Evolutionary conservation across 208 protist genomes (phyloP).

Genomic region (Trypanosoma melophagium): DNA sequence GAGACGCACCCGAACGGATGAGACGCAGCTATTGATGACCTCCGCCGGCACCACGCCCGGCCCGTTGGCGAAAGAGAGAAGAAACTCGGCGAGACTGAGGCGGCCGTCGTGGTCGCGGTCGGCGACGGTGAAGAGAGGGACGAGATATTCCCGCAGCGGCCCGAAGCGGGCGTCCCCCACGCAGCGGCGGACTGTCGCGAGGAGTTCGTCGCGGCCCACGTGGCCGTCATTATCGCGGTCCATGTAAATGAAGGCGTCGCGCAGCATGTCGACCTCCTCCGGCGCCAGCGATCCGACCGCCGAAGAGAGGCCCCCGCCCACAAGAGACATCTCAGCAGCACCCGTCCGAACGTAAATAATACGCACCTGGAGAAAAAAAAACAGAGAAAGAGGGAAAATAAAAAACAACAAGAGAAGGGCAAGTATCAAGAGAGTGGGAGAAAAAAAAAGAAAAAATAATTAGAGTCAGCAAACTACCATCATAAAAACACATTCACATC

Average conservation of each 20-base stretch:
- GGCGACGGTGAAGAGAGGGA: conserved; percentile 68
- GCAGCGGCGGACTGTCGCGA: conserved; percentile 39
- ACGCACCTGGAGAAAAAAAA: not conserved
- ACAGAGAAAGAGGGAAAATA: not conserved
- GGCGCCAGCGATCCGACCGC: conserved; percentile 50
- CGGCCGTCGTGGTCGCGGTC: conserved; percentile 69
- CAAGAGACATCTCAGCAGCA: conserved; percentile 12
- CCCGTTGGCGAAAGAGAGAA: conserved; percentile 71
- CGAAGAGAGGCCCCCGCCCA: conserved; percentile 25
- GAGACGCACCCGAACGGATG: conserved; percentile 69
- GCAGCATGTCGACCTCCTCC: conserved; percentile 88
- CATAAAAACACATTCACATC: conserved; percentile 3
- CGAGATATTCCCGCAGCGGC: conserved; percentile 58
- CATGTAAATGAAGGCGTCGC: conserved; percentile 88
- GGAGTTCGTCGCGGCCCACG: conserved; percentile 53
- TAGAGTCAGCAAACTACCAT: not conserved
- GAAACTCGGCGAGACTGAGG: conserved; percentile 75
- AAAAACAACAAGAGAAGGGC: not conserved
- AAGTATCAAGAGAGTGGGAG: not conserved
- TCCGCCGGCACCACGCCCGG: conserved; percentile 85
- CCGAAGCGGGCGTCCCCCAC: conserved; percentile 55
- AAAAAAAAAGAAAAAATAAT: conserved; percentile 5
- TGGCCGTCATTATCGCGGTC: conserved; percentile 81
- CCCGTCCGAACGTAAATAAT: not conserved
- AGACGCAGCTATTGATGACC: conserved; percentile 79